Conservation (phyloP, 441 rosid species). For the Populus hybrid region DNA sequence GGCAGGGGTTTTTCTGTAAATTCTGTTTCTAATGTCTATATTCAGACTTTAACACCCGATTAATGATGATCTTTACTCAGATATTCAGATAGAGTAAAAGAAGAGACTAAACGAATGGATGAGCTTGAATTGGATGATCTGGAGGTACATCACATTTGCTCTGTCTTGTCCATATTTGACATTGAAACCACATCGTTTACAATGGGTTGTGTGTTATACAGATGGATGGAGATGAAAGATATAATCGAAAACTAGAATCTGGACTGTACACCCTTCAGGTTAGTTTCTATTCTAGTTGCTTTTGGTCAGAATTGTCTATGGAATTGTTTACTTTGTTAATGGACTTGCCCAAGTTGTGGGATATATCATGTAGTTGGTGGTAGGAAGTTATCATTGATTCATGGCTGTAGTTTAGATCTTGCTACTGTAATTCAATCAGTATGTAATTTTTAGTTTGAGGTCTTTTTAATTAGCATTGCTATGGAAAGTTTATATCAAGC, state of each 20-base stretch:
- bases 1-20: constrained; percentile 1
- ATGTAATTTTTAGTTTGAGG: background rate
- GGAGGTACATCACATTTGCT: constrained; percentile 50
- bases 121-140: constrained; percentile 80
- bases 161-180: background rate
- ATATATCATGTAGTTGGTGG: background rate
- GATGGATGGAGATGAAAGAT: constrained; percentile 94
- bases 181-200: constrained; percentile 6
- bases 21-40: background rate
- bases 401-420: background rate
- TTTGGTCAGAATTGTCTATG: background rate
- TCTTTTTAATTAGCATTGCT: background rate
- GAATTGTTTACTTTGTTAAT: background rate
- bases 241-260: constrained; percentile 80
- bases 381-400: background rate
- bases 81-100: constrained; percentile 78
- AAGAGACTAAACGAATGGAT: constrained; percentile 69
- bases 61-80: constrained; percentile 33
- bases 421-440: background rate
- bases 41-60: background rate
- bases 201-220: constrained; percentile 28
- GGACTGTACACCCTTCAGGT: constrained; percentile 99
- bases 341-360: constrained; percentile 2
- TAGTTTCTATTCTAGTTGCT: constrained; percentile 13
- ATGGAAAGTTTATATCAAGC: background rate